Base-by-base conservation (phyloP, 768 basidiomycete genomes). In the Cystofilobasidium macerans region DNA sequence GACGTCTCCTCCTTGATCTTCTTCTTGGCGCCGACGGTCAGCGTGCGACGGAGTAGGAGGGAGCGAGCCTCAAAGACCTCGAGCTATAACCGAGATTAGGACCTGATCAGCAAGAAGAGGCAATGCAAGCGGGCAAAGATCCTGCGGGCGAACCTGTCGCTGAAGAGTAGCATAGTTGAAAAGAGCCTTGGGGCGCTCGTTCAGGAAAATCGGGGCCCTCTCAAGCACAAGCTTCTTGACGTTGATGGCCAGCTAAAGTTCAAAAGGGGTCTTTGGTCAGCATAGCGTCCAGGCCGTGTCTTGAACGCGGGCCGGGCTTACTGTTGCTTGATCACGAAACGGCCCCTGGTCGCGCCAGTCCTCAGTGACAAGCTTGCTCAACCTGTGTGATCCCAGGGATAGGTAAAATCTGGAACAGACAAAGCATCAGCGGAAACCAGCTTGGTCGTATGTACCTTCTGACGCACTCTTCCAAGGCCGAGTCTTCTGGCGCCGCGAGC, bases 171-270 rank as follows among this genome's bases (percentile, higher is more conserved):
- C 72, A 64, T 75, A 71, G 4, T 73, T 73, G 30, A 70, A 71
- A 57, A 69, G 72, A 53, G 69, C 74, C 69, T 64, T 70, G 56
- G 70, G 70, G 30, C 92, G 87, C 71, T 97, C 94, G 61, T 94
- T 86, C 6, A 98, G 80, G 78, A 98, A 97, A 35, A 99, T 78
- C 0, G 93, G 89, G 24, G 95, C 78, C 36, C 93, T 79, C 76
- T 97, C 88, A 32, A 94, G 76, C 16, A 92, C 83, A 42, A 89
- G 79, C 2, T 79, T 71, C 3, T 83, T 83, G 13, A 80, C 81
- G 13, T 85, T 83, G 22, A 65, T 24, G 3, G 75, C 72, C 38
- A 70, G 67, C 14, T 58, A 33, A 62, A 33, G 43, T 24, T 67
- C 67, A 22, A 8, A 18, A 13, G 42, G 13, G 36, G 68, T 57